Base-by-base conservation (phyloP, 1,284 basidiomycete genomes). In the Phenoliferia sp. region DNA sequence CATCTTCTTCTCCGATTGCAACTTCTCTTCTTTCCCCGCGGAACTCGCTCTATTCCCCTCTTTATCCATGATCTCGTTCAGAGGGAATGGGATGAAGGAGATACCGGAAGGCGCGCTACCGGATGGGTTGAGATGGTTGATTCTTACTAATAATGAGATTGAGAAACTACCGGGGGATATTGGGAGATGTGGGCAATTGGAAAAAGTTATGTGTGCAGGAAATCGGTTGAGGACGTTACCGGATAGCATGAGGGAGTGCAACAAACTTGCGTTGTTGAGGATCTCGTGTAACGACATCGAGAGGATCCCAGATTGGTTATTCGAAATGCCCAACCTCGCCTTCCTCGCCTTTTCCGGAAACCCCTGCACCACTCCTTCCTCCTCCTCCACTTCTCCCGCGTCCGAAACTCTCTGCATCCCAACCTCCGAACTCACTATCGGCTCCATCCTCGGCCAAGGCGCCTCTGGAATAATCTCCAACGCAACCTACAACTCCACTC, bases 381-480 rank as follows among this genome's bases (percentile, higher is more conserved):
- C 57, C 17, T 5, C 9, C 31, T 32, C 57, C 32, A 3, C n/a
- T 16, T 56, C 54, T 15, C 29, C 52, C 12, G 9, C 54, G n/a
- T 28, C 6, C n/a, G 54, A 28, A 22, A 48, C 39, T 48, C 15
- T 48, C 39, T 17, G 29, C 57, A 29, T 59, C 32, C 31, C 32
- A 7, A 19, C 22, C 19, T 59, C 57, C 17, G 57, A 34, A 22
- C 57, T 59, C 57, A n/a, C 17, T 16, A 35, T 59, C 22, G 57
- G 57, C 4, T 19, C 3, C 7, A 34, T 59, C 22, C 31, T 59
- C 9, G 57, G 57, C 31, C 4, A 26, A 19, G 57, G 57, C 57
- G 57, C 57, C 32, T 59, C 57, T 4, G 57, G 57, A 5, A n/a
- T 59, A 32, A 59, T 59, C 57, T 59, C 57, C 9, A 15, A 35